A percentile compares a stretch with the other conserved stretches of the same genome.
Conservation (phyloP, 2,329 filamentous ascomycete genomes). For the Aspergillus brunneoviolaceus region DNA sequence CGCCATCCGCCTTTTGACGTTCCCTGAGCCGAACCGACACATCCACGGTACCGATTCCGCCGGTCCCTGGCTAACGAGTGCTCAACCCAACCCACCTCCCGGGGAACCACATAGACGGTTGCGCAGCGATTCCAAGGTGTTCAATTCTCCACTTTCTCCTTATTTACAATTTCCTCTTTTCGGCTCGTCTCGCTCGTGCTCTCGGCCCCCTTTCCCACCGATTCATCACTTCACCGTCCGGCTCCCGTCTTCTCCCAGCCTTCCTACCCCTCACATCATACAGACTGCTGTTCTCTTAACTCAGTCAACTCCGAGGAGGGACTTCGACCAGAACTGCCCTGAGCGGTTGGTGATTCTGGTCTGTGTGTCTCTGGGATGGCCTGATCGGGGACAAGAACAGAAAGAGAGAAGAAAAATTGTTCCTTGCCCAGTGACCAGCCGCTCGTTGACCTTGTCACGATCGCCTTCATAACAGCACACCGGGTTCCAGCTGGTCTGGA, state of each 20-base stretch:
- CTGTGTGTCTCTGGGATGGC: constrained; percentile 29
- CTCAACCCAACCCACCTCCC: constrained; percentile 6
- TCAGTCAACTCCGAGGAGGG: constrained; percentile 5
- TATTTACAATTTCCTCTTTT: constrained; percentile 40
- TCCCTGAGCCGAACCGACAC: constrained; percentile 9
- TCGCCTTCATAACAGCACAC: constrained; percentile 7
- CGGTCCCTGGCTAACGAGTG: constrained; percentile 8
- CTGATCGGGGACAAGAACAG: constrained; percentile 22
- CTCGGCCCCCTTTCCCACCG: constrained; percentile 19
- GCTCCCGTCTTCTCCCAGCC: constrained; percentile 10
- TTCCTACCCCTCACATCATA: constrained; percentile 17
- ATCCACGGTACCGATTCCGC: constrained; percentile 24
- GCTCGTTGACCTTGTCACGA: constrained; percentile 15
- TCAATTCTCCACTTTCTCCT: constrained; percentile 21
- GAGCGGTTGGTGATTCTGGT: constrained; percentile 13
- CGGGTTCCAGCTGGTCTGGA: constrained; percentile 39
- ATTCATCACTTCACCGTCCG: constrained; percentile 3
- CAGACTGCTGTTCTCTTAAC: constrained; percentile 6
- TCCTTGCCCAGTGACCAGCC: constrained; percentile 13
- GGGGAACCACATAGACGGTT: constrained; percentile 17
- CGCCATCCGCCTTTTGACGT: constrained; percentile 5
- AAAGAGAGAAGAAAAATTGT: background rate
- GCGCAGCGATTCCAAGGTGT: constrained; percentile 14
- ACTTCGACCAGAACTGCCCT: constrained; percentile 5
- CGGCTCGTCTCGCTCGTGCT: constrained; percentile 19